Base-by-base conservation (phyloP, 1,284 basidiomycete species). In the Baeospora myosura region DNA sequence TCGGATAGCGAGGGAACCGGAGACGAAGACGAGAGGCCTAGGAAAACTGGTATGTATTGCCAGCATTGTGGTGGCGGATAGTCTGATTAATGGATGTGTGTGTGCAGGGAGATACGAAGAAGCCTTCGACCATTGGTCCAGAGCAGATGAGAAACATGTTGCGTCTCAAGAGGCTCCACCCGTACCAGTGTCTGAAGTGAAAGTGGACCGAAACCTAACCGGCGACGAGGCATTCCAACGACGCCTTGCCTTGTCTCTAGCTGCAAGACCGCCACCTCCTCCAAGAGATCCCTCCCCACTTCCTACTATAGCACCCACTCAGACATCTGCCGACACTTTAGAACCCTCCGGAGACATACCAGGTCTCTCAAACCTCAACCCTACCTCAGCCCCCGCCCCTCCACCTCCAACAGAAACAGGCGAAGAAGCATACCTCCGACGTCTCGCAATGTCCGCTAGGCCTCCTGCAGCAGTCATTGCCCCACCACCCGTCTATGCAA, bases 401-500 rank as follows among this genome's bases (percentile, higher is more conserved):
- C 46, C 56, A 8, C 51, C 62, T 17, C 48, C 40, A 2, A 42
- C 57, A 5, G 66, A 76, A 53, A 72, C 74, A 0, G 81, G 80
- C n/a, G 83, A 85, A 46, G 84, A 87, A 48, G 84, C 74, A 2
- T 83, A 83, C 51, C 65, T 78, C 21, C 70, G 76, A 22, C 74
- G 80, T 12, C 52, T 81, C 24, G 76, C 75, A 0, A 64, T 86
- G 68, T 78, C 74, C 36, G 54, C 55, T 30, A 57, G 43, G 35
- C 45, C 41, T 14, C 49, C 29, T 42, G 50, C 47, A 24, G 50
- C 51, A 38, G 33, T 50, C 37, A 38, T 52, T 26, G 35, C 41
- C 41, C 34, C 49, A 32, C 40, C 44, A 24, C 40, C 49, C 39
- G 14, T 30, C 16, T 12, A 12, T 26, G 33, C 43, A 10, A 52